Conservation (phyloP, 495 filamentous ascomycete species). For the Neurospora sp. region DNA sequence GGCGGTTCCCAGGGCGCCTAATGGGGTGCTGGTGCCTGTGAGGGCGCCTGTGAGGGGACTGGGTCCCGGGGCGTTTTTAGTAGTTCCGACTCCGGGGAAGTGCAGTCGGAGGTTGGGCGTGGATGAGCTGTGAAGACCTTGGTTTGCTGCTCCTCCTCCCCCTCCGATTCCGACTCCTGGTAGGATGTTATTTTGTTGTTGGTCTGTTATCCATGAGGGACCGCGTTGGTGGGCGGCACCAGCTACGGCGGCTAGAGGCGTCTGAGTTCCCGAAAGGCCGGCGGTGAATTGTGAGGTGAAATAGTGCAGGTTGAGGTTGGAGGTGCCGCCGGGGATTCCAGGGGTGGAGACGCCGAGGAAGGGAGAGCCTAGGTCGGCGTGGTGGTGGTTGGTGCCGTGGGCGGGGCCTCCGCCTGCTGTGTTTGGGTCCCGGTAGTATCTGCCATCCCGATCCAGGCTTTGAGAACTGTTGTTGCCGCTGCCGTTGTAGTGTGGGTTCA, state of each 20-base stretch:
- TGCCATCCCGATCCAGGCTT: neutral
- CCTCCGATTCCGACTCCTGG: neutral
- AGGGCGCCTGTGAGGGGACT: neutral
- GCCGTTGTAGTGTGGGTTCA: conserved; percentile 13
- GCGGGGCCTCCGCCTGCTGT: conserved; percentile 5
- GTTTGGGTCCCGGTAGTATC: neutral
- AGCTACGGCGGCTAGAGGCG: conserved; percentile 80
- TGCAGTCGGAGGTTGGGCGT: conserved; percentile 11
- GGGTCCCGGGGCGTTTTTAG: neutral
- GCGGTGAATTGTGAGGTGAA: conserved; percentile 76
- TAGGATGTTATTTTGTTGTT: conserved; percentile 1
- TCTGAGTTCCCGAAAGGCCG: conserved; percentile 74
- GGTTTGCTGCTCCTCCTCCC: neutral
- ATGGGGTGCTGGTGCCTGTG: conserved; percentile 6
- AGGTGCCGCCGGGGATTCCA: conserved; percentile 75
- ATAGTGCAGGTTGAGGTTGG: conserved; percentile 84
- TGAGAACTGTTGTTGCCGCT: neutral
- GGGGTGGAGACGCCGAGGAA: conserved; percentile 61
- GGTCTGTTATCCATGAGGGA: conserved; percentile 29
- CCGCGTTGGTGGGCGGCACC: conserved; percentile 42
- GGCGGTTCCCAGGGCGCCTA: neutral
- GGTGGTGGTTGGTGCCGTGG: conserved; percentile 16
- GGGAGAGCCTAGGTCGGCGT: conserved; percentile 49
- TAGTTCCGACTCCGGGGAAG: neutral
- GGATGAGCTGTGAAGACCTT: conserved; percentile 19